Evolutionary conservation across 2,329 filamentous ascomycete species (phyloP).

Genomic region (Xylariomycetidae sp.): DNA sequence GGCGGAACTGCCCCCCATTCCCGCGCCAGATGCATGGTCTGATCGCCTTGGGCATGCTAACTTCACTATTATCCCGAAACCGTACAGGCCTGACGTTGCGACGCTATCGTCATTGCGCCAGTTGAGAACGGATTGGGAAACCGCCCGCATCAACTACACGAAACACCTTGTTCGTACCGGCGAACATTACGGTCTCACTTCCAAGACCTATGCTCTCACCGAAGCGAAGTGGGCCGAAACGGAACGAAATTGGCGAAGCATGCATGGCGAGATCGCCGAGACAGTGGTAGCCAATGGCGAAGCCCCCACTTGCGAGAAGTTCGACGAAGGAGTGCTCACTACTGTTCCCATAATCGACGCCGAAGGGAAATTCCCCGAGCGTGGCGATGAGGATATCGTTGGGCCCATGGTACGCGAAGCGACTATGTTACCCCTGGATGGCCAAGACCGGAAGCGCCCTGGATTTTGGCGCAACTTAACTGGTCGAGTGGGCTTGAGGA

Average conservation of each 20-base stretch:
- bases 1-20: conserved; percentile 41
- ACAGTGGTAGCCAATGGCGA: conserved; percentile 40
- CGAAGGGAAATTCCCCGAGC: conserved; percentile 79
- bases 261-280: conserved; percentile 61
- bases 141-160: conserved; percentile 79
- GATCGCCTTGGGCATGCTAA: conserved; percentile 86
- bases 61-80: conserved; percentile 79
- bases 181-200: conserved; percentile 87
- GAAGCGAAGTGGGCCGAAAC: conserved; percentile 85
- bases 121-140: conserved; percentile 75
- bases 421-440: conserved; percentile 38
- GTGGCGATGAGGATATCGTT: conserved; percentile 89
- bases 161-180: conserved; percentile 84
- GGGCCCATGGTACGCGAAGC: conserved; percentile 75
- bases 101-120: conserved; percentile 55
- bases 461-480: conserved; percentile 29
- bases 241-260: conserved; percentile 67
- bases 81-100: conserved; percentile 64
- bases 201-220: conserved; percentile 80
- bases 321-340: conserved; percentile 55
- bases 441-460: conserved; percentile 20
- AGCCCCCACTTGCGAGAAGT: conserved; percentile 36
- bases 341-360: conserved; percentile 67
- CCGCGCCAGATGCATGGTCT: conserved; percentile 75
- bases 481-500: conserved; percentile 25